phyloP scores from a whole-genome alignment of 139 green algal genomes.

The Coelastrella sp. region DNA sequence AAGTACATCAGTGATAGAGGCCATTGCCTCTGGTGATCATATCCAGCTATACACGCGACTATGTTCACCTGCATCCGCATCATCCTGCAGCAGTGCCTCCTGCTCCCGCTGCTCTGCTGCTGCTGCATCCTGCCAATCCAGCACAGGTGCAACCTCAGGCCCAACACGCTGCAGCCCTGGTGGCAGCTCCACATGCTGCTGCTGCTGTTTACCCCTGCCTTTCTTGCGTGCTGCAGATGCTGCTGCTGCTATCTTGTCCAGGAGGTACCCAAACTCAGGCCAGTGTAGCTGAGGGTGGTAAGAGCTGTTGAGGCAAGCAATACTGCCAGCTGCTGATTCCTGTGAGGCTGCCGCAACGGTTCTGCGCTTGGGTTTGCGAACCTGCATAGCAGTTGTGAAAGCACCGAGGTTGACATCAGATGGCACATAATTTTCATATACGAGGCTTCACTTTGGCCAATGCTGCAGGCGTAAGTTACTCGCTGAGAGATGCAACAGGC shows the following conservation, averaged over 20 bases:
- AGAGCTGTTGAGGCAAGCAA: constrained; percentile 2
- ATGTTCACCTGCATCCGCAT: background rate
- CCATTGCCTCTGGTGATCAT: background rate
- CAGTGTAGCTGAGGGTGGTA: constrained; percentile 10
- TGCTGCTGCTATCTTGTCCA: constrained; percentile 28
- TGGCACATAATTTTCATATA: too few relatives aligned
- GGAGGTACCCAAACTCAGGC: constrained; percentile 44
- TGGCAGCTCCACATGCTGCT: constrained; percentile 35
- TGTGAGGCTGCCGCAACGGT: background rate
- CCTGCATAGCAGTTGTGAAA: constrained; percentile 10
- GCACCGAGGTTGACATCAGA: background rate
- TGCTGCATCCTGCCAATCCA: constrained; percentile 56
- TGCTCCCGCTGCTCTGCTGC: constrained; percentile 51
- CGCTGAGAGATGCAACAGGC: too few relatives aligned
- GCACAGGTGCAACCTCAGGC: constrained; percentile 36
- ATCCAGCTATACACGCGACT: background rate
- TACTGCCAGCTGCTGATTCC: background rate
- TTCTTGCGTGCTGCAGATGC: background rate
- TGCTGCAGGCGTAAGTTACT: too few relatives aligned
- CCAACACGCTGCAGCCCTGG: constrained; percentile 9
- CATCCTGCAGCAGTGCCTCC: constrained; percentile 1
- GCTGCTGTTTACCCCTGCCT: background rate
- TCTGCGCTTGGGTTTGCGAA: constrained; percentile 46
- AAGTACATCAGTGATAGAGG: too few relatives aligned
- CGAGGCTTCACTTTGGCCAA: too few relatives aligned